These are phyloP conservation scores for Aspergillus glaucus DNA, from an alignment of 2,329 filamentous ascomycete species.

Conservation along the genomic window DNA sequence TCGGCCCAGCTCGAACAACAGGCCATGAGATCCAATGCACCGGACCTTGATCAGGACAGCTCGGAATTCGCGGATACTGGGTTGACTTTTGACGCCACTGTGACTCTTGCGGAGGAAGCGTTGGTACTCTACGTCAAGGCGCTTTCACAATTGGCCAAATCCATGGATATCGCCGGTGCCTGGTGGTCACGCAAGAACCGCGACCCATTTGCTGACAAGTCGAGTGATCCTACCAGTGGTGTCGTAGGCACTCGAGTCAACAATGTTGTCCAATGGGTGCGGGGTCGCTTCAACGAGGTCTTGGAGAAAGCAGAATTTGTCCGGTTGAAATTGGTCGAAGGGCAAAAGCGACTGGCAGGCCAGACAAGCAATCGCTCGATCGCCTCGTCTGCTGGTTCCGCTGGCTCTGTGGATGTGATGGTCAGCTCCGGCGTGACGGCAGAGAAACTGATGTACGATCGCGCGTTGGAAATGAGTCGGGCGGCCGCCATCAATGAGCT, in stretches of 20 bases:
- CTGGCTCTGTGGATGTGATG: slow-evolving; percentile 68
- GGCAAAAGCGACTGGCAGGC: slow-evolving; percentile 72
- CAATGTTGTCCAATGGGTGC: slow-evolving; percentile 91
- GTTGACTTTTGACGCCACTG: slow-evolving; percentile 76
- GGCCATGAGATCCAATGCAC: slow-evolving; percentile 21
- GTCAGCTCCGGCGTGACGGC: slow-evolving; percentile 86
- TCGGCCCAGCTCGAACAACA: slow-evolving; percentile 44
- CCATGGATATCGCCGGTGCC: slow-evolving; percentile 86
- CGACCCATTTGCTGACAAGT: slow-evolving; percentile 47
- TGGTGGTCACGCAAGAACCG: slow-evolving; percentile 83
- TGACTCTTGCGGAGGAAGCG: slow-evolving; percentile 86
- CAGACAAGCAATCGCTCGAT: slow-evolving; percentile 73
- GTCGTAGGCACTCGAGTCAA: slow-evolving; percentile 69
- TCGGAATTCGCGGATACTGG: slow-evolving; percentile 62
- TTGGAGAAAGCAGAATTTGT: slow-evolving; percentile 93
- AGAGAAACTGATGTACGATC: slow-evolving; percentile 96
- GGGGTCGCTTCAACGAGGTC: slow-evolving; percentile 90
- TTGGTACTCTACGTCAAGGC: slow-evolving; percentile 95
- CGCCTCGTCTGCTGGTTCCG: slow-evolving; percentile 52
- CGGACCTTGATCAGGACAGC: slow-evolving; percentile 26
- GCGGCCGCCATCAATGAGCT: slow-evolving; percentile 93
- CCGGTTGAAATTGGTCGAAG: slow-evolving; percentile 78
- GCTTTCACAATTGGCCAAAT: slow-evolving; percentile 79
- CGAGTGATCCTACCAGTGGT: slow-evolving; percentile 44
- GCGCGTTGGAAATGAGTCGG: slow-evolving; percentile 92